Base-by-base conservation (phyloP, 108 stramenopile species). In the Pseudonitzschia multistriata region DNA sequence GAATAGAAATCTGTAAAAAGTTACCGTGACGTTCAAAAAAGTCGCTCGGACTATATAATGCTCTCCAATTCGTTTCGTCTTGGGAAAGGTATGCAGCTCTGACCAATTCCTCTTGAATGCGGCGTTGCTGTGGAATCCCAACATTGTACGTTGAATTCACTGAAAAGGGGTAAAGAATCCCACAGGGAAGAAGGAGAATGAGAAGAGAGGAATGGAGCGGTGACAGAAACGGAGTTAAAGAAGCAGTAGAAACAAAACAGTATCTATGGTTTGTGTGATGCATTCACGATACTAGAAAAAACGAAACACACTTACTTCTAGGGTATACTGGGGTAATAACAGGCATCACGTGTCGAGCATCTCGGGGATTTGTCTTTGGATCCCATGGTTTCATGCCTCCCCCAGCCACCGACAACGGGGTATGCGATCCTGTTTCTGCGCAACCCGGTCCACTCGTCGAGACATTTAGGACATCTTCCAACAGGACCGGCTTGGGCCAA, bases 271-370 rank as follows among this genome's bases (percentile, higher is more conserved):
- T n/a, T n/a, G n/a, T n/a, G n/a, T n/a, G n/a, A n/a, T n/a, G n/a
- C n/a, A n/a, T n/a, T n/a, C n/a, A n/a, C n/a, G 7, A 42, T 13
- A 42, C 7, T 42, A 13, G 13, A 42, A n/a, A n/a, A 42, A 42
- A 42, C 7, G 13, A 7, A 7, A 42, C 7, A 42, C 10, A 76
- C 75, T 66, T 66, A 76, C 75, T 97, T 42, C 87, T 79, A 13
- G 98, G 98, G 77, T 96, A 98, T 27, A 90, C 94, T 2, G 98
- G 98, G 3, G 98, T 99, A 71, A 99, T 89, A 72, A 99, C 97
- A 8, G 98, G 98, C 90, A 90, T 93, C 21, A 91, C 55, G 42
- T 94, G 93, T 10, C 59, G 81, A 4, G 86, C 57, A 72, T 95
- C 97, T 8, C 91, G 72, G 39, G 69, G 83, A 72, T 94, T 88